Evolutionary conservation across 257 asterid species (phyloP).

Genomic region (Plectranthus barbatus): DNA sequence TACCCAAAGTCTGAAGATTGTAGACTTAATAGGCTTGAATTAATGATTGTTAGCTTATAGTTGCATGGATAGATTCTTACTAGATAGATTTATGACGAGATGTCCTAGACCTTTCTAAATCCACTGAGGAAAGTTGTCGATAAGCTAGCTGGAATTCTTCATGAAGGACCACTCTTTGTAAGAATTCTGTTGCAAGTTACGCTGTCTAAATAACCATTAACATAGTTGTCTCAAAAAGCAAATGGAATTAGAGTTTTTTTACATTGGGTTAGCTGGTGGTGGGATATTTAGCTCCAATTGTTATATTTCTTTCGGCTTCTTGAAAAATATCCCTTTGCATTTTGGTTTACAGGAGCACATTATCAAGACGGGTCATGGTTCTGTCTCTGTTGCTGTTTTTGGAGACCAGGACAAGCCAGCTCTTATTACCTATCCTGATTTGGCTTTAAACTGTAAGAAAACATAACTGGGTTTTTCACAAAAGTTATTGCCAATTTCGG

Average conservation of each 20-base stretch:
- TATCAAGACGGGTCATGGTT: slow-evolving; percentile 74
- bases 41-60: neutral
- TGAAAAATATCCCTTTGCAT: slow-evolving; percentile 20
- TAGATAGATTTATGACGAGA: slow-evolving; percentile 8
- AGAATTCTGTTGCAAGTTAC: slow-evolving; percentile 16
- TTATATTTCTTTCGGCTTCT: slow-evolving; percentile 5
- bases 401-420: slow-evolving; percentile 98
- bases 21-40: neutral
- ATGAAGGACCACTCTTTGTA: slow-evolving; percentile 12
- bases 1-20: neutral
- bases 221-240: slow-evolving; percentile 10
- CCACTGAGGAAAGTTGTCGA: slow-evolving; percentile 7
- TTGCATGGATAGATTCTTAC: slow-evolving; percentile 12
- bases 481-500: neutral
- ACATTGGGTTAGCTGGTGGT: slow-evolving; percentile 17
- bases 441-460: slow-evolving; percentile 86
- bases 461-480: slow-evolving; percentile 1
- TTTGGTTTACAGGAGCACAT: slow-evolving; percentile 69
- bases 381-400: slow-evolving; percentile 69
- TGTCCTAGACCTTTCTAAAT: neutral
- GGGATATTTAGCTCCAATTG: slow-evolving; percentile 24
- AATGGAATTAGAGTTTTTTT: slow-evolving; percentile 11
- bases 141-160: slow-evolving; percentile 23
- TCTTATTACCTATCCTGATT: slow-evolving; percentile 88
- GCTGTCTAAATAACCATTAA: slow-evolving; percentile 7